Conservation (phyloP, 2,329 filamentous ascomycete genomes). For the Escovopsis sp. region DNA sequence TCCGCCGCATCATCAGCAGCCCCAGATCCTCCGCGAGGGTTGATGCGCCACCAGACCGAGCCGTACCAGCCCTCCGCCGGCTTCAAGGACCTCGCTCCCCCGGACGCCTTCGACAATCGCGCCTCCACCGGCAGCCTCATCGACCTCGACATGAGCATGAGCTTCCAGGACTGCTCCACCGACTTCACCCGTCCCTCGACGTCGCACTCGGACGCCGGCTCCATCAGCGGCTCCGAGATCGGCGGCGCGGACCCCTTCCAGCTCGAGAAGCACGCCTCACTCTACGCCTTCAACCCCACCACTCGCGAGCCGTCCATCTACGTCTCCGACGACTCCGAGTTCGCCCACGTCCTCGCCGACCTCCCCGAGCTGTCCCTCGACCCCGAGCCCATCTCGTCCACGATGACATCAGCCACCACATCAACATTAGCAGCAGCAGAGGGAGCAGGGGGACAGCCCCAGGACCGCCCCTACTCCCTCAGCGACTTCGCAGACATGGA, state of each 20-base stretch:
- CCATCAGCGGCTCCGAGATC: constrained; percentile 39
- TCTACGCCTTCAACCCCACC: constrained; percentile 28
- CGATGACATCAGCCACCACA: no score
- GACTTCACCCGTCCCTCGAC: constrained; percentile 41
- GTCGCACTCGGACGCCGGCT: constrained; percentile 42
- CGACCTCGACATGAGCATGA: constrained; percentile 39
- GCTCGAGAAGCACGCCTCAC: constrained; percentile 44
- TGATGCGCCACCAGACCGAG: constrained; percentile 37
- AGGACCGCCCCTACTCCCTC: constrained; percentile 20
- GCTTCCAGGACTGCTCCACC: constrained; percentile 31
- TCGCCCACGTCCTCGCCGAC: constrained; percentile 22
- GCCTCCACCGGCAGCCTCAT: constrained; percentile 32
- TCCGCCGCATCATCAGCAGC: constrained; percentile 23
- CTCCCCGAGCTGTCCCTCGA: constrained; percentile 10
- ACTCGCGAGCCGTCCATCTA: constrained; percentile 44
- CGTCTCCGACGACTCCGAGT: constrained; percentile 42
- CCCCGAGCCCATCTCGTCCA: constrained; percentile 3
- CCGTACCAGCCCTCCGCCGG: constrained; percentile 27
- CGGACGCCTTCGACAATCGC: constrained; percentile 21
- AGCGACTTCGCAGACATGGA: constrained; percentile 27
- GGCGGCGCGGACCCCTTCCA: constrained; percentile 44
- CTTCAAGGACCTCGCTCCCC: constrained; percentile 25
- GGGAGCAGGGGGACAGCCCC: constrained; percentile 1
- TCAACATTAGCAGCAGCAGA: no score
- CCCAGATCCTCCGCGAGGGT: constrained; percentile 22